These are phyloP conservation scores for Schizothecium vesticola DNA, from an alignment of 495 filamentous ascomycete species.

Conservation along the genomic window DNA sequence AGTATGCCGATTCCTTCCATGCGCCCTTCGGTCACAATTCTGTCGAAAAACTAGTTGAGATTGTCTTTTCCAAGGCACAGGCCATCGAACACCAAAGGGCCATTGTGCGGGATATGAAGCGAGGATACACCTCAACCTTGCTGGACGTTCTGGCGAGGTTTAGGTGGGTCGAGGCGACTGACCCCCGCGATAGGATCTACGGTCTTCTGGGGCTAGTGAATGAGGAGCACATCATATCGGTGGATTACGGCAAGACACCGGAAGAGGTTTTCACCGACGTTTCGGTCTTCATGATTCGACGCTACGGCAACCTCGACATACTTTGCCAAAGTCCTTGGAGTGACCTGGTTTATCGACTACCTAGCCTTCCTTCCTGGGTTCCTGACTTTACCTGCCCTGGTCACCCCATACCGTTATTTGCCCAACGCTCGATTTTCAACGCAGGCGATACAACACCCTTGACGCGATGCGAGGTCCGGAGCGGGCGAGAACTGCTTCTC, in stretches of 20 bases:
- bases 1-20: slow-evolving; percentile 13
- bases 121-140: slow-evolving; percentile 6
- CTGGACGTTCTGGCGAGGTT: slow-evolving; percentile 19
- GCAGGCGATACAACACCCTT: no score
- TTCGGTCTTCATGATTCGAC: slow-evolving; percentile 9
- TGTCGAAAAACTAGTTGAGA: neutral
- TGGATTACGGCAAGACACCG: slow-evolving; percentile 6
- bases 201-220: slow-evolving; percentile 10
- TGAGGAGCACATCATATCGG: neutral
- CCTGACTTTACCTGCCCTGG: slow-evolving; percentile 3
- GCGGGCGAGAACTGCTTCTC: no score
- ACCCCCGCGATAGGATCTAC: slow-evolving; percentile 14
- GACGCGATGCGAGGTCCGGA: no score
- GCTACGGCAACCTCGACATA: slow-evolving; percentile 12
- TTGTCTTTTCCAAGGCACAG: neutral
- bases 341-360: no score
- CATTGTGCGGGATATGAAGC: neutral
- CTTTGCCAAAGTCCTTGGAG: slow-evolving; percentile 19
- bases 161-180: neutral
- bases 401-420: no score
- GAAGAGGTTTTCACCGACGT: slow-evolving; percentile 5
- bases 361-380: slow-evolving; percentile 8
- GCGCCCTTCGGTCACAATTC: neutral
- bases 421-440: no score
- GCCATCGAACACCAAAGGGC: slow-evolving; percentile 15